Evolutionary conservation across 192 early-diverging fungal species (phyloP).

Genomic region (Gryganskiella cystojenkinii): DNA sequence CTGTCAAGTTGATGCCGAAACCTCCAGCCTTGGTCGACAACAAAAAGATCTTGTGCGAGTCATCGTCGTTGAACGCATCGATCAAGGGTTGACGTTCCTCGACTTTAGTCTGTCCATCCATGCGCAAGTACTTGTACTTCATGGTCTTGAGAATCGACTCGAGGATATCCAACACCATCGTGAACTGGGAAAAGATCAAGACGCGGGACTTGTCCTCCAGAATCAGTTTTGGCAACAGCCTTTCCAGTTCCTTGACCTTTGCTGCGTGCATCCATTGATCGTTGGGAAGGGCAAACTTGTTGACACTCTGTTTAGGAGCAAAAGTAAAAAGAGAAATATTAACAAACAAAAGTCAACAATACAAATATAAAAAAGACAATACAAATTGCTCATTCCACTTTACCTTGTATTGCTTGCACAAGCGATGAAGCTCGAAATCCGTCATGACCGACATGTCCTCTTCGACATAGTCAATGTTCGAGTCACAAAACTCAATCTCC

Average conservation of each 20-base stretch:
- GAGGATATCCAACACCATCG: conserved; percentile 81
- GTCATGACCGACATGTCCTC: conserved; percentile 91
- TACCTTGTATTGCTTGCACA: conserved; percentile 72
- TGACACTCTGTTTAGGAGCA: conserved; percentile 37
- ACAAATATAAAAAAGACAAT: neutral
- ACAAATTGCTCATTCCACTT: too few relatives aligned
- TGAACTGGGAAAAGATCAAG: conserved; percentile 89
- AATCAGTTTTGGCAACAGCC: conserved; percentile 64
- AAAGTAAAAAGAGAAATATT: neutral
- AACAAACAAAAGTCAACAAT: neutral
- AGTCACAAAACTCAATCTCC: conserved; percentile 82
- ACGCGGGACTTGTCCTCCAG: conserved; percentile 61
- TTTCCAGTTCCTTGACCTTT: conserved; percentile 74
- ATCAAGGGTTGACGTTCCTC: conserved; percentile 79
- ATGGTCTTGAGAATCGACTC: conserved; percentile 71
- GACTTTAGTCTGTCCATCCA: conserved; percentile 78
- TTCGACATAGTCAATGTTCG: conserved; percentile 75
- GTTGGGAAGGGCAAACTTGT: conserved; percentile 56
- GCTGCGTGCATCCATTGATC: conserved; percentile 78
- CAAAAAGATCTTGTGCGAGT: conserved; percentile 70
- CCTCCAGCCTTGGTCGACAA: conserved; percentile 85
- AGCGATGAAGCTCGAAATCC: conserved; percentile 85
- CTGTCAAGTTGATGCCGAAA: conserved; percentile 83
- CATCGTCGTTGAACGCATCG: conserved; percentile 78
- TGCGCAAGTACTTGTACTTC: conserved; percentile 58